Base-by-base conservation (phyloP, 2,329 filamentous ascomycete genomes). In the Diaporthe caulivora region DNA sequence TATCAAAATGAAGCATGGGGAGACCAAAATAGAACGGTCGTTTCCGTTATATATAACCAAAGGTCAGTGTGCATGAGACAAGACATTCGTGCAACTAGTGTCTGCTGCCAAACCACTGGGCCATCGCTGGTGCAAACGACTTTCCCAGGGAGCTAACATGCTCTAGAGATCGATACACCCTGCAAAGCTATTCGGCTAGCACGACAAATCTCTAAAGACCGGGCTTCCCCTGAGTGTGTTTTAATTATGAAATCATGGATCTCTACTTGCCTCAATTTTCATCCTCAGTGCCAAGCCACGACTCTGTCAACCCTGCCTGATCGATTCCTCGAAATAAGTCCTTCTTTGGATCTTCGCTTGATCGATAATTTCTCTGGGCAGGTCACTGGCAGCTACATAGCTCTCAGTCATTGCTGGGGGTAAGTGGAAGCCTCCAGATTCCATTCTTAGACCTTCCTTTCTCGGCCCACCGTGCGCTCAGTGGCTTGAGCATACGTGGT, bases 351-450 rank as follows among this genome's bases (percentile, higher is more conserved):
- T 40, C 21, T 58, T 40, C 34, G 31, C 17, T 5, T 58, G 0
- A 24, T 58, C 21, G 55, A 58, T 21, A 58, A 58, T n/a, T 40
- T 58, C 2, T 2, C 21, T 24, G 55, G 40, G 13, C 31, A 64
- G 9, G 2, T 7, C 2, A 2, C 42, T 7, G 60, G 24, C 24
- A 64, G 13, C 0, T 64, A 31, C 21, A 49, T 64, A 49, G 40
- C 40, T 47, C 42, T 47, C 15, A 47, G 60, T 49, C 60, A 49
- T 29, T 64, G 37, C 34, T 64, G 37, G 60, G 37, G 60, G 37
- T 58, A 40, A 58, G 55, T 8, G 37, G 21, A 11, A 40, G 8
- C 13, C n/a, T 58, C 53, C 53, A 10, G 6, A 9, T 55, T n/a
- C 31, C 2, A 8, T 26, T 8, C 8, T 21, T 21, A 3, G 17